These are phyloP conservation scores for Botrytis tulipae DNA, from an alignment of 2,329 filamentous ascomycete genomes.

Conservation along the genomic window DNA sequence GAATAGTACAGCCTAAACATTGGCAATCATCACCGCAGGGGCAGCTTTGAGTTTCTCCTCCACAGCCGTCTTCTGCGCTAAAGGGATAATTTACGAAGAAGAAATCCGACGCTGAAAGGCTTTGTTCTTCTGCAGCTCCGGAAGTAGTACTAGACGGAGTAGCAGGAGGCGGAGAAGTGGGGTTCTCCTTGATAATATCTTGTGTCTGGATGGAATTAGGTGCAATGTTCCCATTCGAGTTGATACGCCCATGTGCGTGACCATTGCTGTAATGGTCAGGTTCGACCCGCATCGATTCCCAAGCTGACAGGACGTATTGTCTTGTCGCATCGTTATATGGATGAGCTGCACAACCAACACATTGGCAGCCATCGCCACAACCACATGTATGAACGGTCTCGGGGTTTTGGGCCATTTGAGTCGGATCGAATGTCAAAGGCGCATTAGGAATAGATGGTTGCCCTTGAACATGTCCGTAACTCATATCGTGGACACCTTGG, in stretches of 20 bases:
- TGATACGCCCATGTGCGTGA: slow-evolving; percentile 22
- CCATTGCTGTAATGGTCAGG: slow-evolving; percentile 28
- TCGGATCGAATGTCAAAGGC: slow-evolving; percentile 31
- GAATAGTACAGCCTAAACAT: slow-evolving; percentile 57
- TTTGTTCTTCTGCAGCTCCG: slow-evolving; percentile 48
- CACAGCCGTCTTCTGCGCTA: slow-evolving; percentile 45
- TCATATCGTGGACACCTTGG: slow-evolving; percentile 45
- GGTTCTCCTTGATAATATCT: slow-evolving; percentile 9
- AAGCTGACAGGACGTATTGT: slow-evolving; percentile 51
- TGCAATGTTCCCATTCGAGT: slow-evolving; percentile 8
- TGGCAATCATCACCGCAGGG: slow-evolving; percentile 59
- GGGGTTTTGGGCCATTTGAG: slow-evolving; percentile 40
- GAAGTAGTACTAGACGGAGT: slow-evolving; percentile 36
- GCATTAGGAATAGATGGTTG: slow-evolving; percentile 25
- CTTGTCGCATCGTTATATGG: slow-evolving; percentile 65
- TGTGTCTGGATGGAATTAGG: slow-evolving; percentile 18
- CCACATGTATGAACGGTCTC: slow-evolving; percentile 50
- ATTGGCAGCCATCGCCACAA: slow-evolving; percentile 66
- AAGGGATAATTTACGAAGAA: slow-evolving; percentile 59
- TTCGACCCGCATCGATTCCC: slow-evolving; percentile 34
- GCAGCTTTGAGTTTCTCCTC: slow-evolving; percentile 50
- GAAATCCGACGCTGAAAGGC: slow-evolving; percentile 49
- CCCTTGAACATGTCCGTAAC: slow-evolving; percentile 40
- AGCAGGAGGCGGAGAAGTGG: slow-evolving; percentile 32
- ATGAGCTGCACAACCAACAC: slow-evolving; percentile 65